phyloP scores from a whole-genome alignment of 805 yeast species.

The Saccharomycopsis fodiens region DNA sequence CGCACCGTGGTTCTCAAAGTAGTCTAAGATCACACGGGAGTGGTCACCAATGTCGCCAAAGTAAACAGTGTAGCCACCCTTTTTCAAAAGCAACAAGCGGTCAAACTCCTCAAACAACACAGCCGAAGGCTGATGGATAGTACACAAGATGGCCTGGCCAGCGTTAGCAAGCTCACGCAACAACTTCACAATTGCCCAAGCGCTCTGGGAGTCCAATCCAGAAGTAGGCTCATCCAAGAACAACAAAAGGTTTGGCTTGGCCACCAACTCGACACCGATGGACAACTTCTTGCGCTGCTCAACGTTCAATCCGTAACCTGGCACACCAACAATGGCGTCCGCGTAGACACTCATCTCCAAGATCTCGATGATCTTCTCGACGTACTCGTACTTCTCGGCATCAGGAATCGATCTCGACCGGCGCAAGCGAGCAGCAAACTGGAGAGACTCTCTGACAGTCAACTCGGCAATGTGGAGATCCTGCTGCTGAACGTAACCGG shows the following conservation, averaged over 20 bases:
- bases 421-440: conserved; percentile 43
- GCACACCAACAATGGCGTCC: conserved; percentile 36
- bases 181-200: conserved; percentile 43
- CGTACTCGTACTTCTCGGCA: conserved; percentile 37
- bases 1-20: conserved; percentile 63
- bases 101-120: conserved; percentile 41
- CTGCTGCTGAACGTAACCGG: conserved; percentile 52
- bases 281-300: conserved; percentile 31
- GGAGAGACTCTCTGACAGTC: conserved; percentile 32
- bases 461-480: conserved; percentile 40
- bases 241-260: conserved; percentile 36
- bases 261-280: conserved; percentile 33
- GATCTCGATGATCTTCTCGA: conserved; percentile 33
- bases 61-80: conserved; percentile 48
- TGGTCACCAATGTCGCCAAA: conserved; percentile 58
- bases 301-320: conserved; percentile 35
- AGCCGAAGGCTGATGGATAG: conserved; percentile 52
- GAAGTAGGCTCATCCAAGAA: conserved; percentile 49
- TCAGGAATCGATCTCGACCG: conserved; percentile 35
- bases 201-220: conserved; percentile 41
- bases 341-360: conserved; percentile 36
- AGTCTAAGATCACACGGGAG: conserved; percentile 44
- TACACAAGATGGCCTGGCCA: conserved; percentile 47
- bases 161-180: conserved; percentile 37
- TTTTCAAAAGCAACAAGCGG: conserved; percentile 38